Evolutionary conservation across 768 basidiomycete genomes (phyloP).

Genomic region (Boletellus sp.): DNA sequence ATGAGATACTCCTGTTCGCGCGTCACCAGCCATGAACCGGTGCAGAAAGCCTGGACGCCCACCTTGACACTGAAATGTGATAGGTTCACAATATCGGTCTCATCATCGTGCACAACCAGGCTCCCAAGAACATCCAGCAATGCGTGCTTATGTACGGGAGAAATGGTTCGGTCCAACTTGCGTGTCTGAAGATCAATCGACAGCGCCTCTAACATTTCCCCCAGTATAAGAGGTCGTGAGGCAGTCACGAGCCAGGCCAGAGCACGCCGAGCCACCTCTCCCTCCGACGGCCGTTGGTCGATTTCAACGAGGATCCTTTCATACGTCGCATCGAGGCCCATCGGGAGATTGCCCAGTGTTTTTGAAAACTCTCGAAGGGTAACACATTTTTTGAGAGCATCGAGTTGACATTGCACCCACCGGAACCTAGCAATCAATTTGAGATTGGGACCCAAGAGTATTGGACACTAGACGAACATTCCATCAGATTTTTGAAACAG

Average conservation of each 20-base stretch:
- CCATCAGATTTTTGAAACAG: not conserved
- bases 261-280: not conserved
- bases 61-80: slow-evolving; percentile 2
- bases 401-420: slow-evolving; percentile 2
- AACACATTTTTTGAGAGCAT: not conserved
- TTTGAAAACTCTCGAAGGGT: not conserved
- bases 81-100: not conserved
- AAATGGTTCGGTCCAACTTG: not conserved
- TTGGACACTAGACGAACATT: not conserved
- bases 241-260: not conserved
- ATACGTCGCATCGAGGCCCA: not conserved
- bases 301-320: not conserved
- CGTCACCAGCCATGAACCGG: too few relatives aligned
- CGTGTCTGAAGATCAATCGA: not conserved
- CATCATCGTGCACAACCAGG: not conserved
- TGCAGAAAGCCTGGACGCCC: not conserved
- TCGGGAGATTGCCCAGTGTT: not conserved
- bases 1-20: not conserved
- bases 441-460: not conserved
- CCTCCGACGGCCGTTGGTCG: not conserved
- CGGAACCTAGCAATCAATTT: not conserved
- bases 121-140: not conserved
- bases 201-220: slow-evolving; percentile 1
- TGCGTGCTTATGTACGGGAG: not conserved
- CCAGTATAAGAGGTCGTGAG: slow-evolving; percentile 2